Evolutionary conservation across 352 stramenopile genomes (phyloP).

Genomic region (Phytophthora megakarya): DNA sequence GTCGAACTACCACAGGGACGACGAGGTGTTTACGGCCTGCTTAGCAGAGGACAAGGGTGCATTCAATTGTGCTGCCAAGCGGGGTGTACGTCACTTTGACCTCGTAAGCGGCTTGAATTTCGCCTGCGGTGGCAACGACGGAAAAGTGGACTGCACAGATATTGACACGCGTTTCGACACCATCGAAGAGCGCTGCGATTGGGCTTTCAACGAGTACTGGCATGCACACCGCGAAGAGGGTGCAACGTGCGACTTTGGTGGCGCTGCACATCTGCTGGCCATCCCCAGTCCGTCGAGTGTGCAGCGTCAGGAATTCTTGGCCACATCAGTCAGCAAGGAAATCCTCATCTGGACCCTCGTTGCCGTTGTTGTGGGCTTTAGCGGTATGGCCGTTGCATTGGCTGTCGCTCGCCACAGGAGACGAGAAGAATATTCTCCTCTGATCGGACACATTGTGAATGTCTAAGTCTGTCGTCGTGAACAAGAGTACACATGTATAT

Average conservation of each 20-base stretch:
- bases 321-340: constrained; percentile 18
- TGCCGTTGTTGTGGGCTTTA: constrained; percentile 13
- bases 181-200: constrained; percentile 69
- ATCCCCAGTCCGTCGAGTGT: constrained; percentile 29
- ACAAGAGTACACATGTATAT: neutral
- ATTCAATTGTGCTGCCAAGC: constrained; percentile 72
- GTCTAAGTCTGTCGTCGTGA: constrained; percentile 7
- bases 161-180: constrained; percentile 52
- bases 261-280: constrained; percentile 58
- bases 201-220: constrained; percentile 79
- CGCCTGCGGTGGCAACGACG: constrained; percentile 54
- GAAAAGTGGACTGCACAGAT: constrained; percentile 55
- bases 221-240: constrained; percentile 61
- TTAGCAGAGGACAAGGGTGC: constrained; percentile 73
- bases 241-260: constrained; percentile 78
- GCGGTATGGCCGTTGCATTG: constrained; percentile 17
- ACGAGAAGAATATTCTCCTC: constrained; percentile 33
- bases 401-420: constrained; percentile 28
- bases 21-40: constrained; percentile 71
- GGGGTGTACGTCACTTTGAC: constrained; percentile 59
- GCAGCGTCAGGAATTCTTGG: constrained; percentile 22
- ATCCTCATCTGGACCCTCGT: constrained; percentile 32
- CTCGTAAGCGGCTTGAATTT: constrained; percentile 62
- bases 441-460: constrained; percentile 32
- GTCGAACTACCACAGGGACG: constrained; percentile 55